Evolutionary conservation across 257 asterid species (phyloP), one percentile per base, ranked within the genome.

Genomic region (Gentiana macrophylla): DNA sequence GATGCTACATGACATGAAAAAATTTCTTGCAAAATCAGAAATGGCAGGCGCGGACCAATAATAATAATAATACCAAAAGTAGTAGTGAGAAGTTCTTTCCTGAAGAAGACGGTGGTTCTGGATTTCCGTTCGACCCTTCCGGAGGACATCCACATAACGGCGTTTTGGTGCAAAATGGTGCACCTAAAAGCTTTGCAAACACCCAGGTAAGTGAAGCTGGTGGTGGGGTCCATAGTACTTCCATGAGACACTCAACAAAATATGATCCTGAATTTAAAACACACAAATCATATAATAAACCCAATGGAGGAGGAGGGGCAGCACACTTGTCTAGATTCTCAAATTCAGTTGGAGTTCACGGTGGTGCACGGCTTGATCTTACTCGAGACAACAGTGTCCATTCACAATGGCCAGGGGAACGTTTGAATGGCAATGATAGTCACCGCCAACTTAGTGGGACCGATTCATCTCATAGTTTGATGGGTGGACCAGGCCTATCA

Each of bases 311-410:
- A 38, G 83, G 68, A 44, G 60, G 81, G 37, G 82, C 79, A 2
- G 84, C 83, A 1, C 77, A 78, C 10, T 59, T 85, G 71, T 77
- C 95, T 53, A 71, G 79, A 67, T 89, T 85, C 73, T 85, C 97
- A 37, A 89, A 79, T 47, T 89, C 95, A 5, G 83, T 85, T 57
- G 91, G 86, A 12, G 72, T 80, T 57, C 69, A 72, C 38, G 80
- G 86, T 56, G 62, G 74, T 68, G 77, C 97, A 12, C 79, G 74
- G 34, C 82, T 80, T 35, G 94, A 89, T 71, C 76, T 75, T 57
- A 72, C 83, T 69, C 75, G 83, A 68, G 84, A 70, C 57, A 53
- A 67, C 8, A 72, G 76, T 58, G 44, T 52, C 49, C 85, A 62
- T 47, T 67, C 88, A 15, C 67, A 70, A 38, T 85, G 89, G 86